These are phyloP conservation scores for Pelargonium myrrhifolium DNA, from an alignment of 441 rosid species.

Conservation along the genomic window DNA sequence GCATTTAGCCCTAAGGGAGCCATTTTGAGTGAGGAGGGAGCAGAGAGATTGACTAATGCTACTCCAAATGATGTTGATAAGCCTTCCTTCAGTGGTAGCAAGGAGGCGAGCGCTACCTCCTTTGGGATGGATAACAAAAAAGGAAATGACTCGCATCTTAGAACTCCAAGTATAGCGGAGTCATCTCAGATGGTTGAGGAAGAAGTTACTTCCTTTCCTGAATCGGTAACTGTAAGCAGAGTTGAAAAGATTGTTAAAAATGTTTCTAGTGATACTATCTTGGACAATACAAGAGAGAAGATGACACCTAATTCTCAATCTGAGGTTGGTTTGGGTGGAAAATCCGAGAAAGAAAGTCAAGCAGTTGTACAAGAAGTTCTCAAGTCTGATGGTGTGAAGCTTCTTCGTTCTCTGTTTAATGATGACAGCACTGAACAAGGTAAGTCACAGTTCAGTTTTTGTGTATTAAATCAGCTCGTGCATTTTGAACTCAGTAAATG, in stretches of 20 bases:
- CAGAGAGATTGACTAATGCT: slow-evolving; percentile 8
- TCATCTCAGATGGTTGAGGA: slow-evolving; percentile 18
- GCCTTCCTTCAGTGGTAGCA: slow-evolving; percentile 9
- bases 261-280: slow-evolving; percentile 9
- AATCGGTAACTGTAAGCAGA: slow-evolving; percentile 9
- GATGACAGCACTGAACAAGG: slow-evolving; percentile 23
- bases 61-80: slow-evolving; percentile 16
- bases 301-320: slow-evolving; percentile 22
- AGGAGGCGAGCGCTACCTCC: slow-evolving; percentile 13
- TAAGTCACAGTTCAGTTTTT: slow-evolving; percentile 15
- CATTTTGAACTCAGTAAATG: background rate
- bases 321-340: slow-evolving; percentile 18
- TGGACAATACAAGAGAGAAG: slow-evolving; percentile 19
- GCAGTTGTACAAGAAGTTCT: slow-evolving; percentile 17
- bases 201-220: slow-evolving; percentile 7
- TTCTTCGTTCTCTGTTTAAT: slow-evolving; percentile 25
- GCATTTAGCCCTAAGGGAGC: slow-evolving; percentile 27
- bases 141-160: slow-evolving; percentile 13
- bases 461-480: background rate
- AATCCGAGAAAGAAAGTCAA: slow-evolving; percentile 18
- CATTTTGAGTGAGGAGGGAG: slow-evolving; percentile 23
- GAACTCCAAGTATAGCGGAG: slow-evolving; percentile 18
- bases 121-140: slow-evolving; percentile 19
- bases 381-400: slow-evolving; percentile 25
- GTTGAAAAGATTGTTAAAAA: slow-evolving; percentile 20